Percentiles rank a stretch among this genome's conserved stretches.
phyloP scores from a whole-genome alignment of 257 asterid genomes.

The Ophiorrhiza pumila region DNA sequence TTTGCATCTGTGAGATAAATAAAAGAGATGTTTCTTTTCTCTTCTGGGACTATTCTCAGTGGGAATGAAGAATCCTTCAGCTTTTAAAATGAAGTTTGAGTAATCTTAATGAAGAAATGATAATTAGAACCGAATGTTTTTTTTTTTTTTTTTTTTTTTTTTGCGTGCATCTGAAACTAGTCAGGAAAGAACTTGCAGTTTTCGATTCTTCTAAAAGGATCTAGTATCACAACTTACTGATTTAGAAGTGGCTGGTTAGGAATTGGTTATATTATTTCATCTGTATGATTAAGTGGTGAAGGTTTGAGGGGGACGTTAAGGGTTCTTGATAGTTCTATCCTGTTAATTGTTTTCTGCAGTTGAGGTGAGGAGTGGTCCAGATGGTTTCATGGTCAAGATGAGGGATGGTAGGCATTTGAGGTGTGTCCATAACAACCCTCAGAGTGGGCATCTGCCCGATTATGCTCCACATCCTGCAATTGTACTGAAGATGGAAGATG shows the following conservation, averaged over 20 bases:
- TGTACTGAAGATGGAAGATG: slow-evolving; percentile 95
- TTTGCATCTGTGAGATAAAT: not conserved
- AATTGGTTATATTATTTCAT: not conserved
- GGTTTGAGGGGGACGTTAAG: not conserved
- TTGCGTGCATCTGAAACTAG: not conserved
- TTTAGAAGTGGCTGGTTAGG: not conserved
- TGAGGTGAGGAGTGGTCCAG: slow-evolving; percentile 92
- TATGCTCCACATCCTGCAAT: slow-evolving; percentile 97
- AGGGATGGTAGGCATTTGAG: slow-evolving; percentile 81
- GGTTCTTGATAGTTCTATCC: not conserved
- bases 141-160: not conserved
- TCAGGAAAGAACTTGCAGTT: not conserved
- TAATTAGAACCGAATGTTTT: not conserved
- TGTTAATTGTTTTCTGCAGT: slow-evolving; percentile 38
- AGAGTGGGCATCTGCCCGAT: slow-evolving; percentile 70
- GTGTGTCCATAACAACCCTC: slow-evolving; percentile 82
- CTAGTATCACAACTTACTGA: not conserved
- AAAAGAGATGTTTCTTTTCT: not conserved
- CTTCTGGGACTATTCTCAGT: not conserved
- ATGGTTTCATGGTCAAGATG: slow-evolving; percentile 96
- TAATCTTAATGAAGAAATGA: not conserved
- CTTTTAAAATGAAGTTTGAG: not conserved
- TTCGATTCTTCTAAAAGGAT: not conserved
- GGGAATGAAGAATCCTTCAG: not conserved
- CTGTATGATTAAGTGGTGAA: not conserved